Conservation (phyloP, 202 grass and related monocot genomes). For the Schoenoplectus tabernaemontani region DNA sequence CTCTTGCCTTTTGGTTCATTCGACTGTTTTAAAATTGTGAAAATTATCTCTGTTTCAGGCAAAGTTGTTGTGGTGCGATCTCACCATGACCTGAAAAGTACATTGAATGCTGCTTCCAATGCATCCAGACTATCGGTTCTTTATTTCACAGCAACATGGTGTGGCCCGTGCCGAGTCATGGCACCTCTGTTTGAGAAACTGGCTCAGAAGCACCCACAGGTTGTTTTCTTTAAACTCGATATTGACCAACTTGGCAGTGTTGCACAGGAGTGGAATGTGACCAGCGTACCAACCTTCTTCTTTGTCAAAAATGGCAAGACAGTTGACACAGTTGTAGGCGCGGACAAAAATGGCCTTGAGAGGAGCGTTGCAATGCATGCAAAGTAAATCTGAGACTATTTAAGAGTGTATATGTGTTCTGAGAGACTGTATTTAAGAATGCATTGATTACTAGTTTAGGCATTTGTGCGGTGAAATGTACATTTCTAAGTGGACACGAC, state of each 20-base stretch:
- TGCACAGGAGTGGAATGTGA: constrained; percentile 48
- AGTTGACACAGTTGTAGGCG: constrained; percentile 46
- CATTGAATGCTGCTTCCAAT: constrained; percentile 37
- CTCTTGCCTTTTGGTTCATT: not conserved
- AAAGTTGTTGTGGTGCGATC: constrained; percentile 44
- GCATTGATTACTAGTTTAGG: not conserved
- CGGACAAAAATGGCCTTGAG: constrained; percentile 50
- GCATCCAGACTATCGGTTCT: constrained; percentile 34
- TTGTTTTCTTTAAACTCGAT: constrained; percentile 58
- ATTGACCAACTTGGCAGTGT: constrained; percentile 42
- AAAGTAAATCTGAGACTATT: not conserved
- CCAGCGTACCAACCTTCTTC: constrained; percentile 59
- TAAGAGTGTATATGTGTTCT: not conserved
- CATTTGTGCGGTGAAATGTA: not conserved
- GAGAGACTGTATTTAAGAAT: not conserved
- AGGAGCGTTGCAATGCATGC: constrained; percentile 39
- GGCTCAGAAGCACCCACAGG: constrained; percentile 39
- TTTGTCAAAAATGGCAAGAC: constrained; percentile 53
- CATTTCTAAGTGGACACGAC: not conserved
- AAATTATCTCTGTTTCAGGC: constrained; percentile 27
- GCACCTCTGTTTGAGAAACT: constrained; percentile 51
- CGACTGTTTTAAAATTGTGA: not conserved
- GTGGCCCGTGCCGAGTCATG: constrained; percentile 56
- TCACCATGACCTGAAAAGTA: constrained; percentile 35
- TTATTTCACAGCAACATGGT: constrained; percentile 73